Conservation (phyloP, 371 early-diverging fungal species). For the Rhizopus microsporus region DNA sequence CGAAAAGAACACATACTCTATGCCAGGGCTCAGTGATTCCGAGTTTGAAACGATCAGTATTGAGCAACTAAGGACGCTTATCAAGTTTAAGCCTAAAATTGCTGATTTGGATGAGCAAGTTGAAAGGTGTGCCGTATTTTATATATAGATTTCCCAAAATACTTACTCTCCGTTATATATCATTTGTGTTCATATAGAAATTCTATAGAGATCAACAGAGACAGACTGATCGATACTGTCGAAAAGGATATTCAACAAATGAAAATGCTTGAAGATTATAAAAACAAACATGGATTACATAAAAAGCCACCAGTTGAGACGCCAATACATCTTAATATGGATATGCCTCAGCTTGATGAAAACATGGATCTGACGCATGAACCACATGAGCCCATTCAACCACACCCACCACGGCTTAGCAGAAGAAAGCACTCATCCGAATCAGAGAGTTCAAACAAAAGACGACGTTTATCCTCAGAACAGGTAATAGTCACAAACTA, state of each 20-base stretch:
- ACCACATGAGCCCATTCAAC: slow-evolving; percentile 2
- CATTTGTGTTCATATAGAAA: slow-evolving; percentile 11
- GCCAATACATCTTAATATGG: slow-evolving; percentile 24
- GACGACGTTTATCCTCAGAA: neutral
- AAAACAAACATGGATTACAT: slow-evolving; percentile 47
- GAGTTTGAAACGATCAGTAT: too few species aligned
- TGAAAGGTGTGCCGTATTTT: slow-evolving; percentile 9
- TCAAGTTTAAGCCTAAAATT: slow-evolving; percentile 9
- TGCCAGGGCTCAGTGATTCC: too few species aligned
- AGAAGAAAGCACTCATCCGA: neutral
- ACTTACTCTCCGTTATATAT: neutral
- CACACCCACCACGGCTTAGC: neutral
- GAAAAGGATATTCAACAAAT: slow-evolving; percentile 29
- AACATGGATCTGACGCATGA: neutral
- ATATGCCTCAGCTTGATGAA: slow-evolving; percentile 12
- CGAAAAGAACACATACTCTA: too few species aligned
- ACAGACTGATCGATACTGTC: slow-evolving; percentile 21
- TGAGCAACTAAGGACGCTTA: slow-evolving; percentile 10
- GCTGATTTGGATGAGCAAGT: slow-evolving; percentile 1
- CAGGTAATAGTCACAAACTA: neutral
- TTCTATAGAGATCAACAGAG: slow-evolving; percentile 36
- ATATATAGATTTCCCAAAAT: too few species aligned
- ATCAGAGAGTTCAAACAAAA: neutral
- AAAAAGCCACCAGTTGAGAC: slow-evolving; percentile 34
- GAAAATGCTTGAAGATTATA: slow-evolving; percentile 32